Percentiles rank a stretch among this genome's conserved stretches.
Evolutionary conservation across 257 asterid species (phyloP).

Genomic region (Capsicum chinense): DNA sequence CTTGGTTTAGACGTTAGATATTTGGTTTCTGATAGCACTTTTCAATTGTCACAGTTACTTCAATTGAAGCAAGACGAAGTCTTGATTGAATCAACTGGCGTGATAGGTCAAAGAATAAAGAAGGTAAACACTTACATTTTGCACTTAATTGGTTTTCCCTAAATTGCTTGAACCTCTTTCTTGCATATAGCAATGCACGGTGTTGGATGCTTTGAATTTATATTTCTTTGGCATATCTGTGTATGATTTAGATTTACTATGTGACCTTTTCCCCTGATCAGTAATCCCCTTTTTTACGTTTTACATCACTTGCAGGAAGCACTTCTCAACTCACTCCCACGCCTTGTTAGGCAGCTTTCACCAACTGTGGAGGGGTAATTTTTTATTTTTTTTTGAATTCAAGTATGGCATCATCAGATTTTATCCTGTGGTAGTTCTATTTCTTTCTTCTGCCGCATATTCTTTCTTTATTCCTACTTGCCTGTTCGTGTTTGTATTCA

Average conservation of each 20-base stretch:
- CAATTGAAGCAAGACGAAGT: constrained; percentile 76
- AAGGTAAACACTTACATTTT: constrained; percentile 57
- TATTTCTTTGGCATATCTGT: constrained; percentile 21
- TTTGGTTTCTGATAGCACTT: constrained; percentile 26
- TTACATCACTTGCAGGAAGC: constrained; percentile 70
- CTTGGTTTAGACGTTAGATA: not conserved
- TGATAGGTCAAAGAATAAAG: constrained; percentile 90
- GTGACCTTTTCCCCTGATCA: not conserved
- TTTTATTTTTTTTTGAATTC: not conserved
- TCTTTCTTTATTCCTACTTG: not conserved
- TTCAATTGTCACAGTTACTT: constrained; percentile 60
- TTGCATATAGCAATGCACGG: not conserved
- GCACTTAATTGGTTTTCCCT: not conserved
- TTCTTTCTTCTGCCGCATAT: not conserved
- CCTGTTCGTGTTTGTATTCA: not conserved
- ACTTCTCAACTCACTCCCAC: constrained; percentile 90
- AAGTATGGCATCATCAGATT: not conserved
- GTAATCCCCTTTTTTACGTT: constrained; percentile 21
- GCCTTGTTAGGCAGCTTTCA: constrained; percentile 65
- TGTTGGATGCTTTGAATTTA: not conserved
- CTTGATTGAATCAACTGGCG: constrained; percentile 96
- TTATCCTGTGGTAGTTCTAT: not conserved
- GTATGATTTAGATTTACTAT: not conserved
- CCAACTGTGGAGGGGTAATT: constrained; percentile 71
- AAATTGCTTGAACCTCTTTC: not conserved